Evolutionary conservation across 2,329 filamentous ascomycete species (phyloP).

Genomic region (Chaetomiaceae sp.): DNA sequence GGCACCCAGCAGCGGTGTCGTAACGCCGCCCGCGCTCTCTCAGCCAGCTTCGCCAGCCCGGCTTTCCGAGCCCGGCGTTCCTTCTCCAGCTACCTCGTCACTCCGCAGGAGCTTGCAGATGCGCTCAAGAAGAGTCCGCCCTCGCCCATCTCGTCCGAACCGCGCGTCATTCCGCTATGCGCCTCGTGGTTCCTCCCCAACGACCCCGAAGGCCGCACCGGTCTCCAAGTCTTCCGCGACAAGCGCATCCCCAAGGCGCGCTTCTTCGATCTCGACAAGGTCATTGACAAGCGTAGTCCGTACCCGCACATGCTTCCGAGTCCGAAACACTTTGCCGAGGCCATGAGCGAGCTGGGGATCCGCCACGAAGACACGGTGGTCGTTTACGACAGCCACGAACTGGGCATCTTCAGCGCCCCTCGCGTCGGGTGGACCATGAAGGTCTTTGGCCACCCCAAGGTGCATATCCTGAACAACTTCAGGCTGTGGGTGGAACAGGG

Average conservation of each 20-base stretch:
- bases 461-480: slow-evolving; percentile 95
- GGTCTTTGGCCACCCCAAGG: slow-evolving; percentile 80
- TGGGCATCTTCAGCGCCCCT: slow-evolving; percentile 91
- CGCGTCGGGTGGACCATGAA: slow-evolving; percentile 89
- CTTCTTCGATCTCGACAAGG: slow-evolving; percentile 93
- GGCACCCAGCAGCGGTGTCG: slow-evolving; percentile 28
- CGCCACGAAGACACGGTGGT: slow-evolving; percentile 82
- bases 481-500: slow-evolving; percentile 85
- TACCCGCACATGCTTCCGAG: slow-evolving; percentile 96
- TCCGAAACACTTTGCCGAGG: slow-evolving; percentile 71
- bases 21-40: slow-evolving; percentile 19
- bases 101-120: slow-evolving; percentile 72
- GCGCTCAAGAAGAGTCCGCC: slow-evolving; percentile 78
- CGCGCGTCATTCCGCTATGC: slow-evolving; percentile 81
- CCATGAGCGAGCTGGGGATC: slow-evolving; percentile 86
- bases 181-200: slow-evolving; percentile 97
- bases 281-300: slow-evolving; percentile 79
- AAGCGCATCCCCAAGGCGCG: slow-evolving; percentile 81
- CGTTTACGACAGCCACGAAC: slow-evolving; percentile 86
- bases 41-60: slow-evolving; percentile 2
- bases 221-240: slow-evolving; percentile 72
- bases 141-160: slow-evolving; percentile 71
- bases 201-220: slow-evolving; percentile 63
- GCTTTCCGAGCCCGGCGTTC: slow-evolving; percentile 36
- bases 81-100: slow-evolving; percentile 79